Percentiles rank a stretch among this genome's conserved stretches.
phyloP scores from a whole-genome alignment of 2,329 filamentous ascomycete species.

The Penicillium polonicum region DNA sequence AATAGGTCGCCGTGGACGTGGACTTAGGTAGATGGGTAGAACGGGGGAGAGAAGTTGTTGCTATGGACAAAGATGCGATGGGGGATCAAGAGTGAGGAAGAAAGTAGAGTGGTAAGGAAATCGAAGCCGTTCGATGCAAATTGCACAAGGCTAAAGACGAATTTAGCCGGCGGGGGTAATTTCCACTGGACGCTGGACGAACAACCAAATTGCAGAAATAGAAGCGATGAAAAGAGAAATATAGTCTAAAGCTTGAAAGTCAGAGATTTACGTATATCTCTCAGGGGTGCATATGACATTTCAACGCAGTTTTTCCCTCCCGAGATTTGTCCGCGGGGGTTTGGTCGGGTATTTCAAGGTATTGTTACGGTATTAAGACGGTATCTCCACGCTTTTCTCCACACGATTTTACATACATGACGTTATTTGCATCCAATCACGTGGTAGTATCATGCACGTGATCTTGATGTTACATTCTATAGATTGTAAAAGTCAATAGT shows the following conservation, averaged over 20 bases:
- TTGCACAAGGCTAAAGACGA: neutral
- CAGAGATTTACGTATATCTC: neutral
- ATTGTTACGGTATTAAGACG: slow-evolving; percentile 10
- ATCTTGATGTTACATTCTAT: neutral
- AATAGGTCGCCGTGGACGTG: neutral
- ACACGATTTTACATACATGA: slow-evolving; percentile 10
- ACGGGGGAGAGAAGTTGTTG: neutral
- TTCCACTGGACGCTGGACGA: neutral
- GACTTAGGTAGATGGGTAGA: neutral
- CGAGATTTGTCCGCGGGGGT: slow-evolving; percentile 23
- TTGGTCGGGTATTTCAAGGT: neutral
- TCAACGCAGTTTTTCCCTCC: slow-evolving; percentile 6
- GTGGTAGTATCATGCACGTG: neutral
- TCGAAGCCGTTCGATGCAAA: slow-evolving; percentile 7
- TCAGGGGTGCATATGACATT: slow-evolving; percentile 8
- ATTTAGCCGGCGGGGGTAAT: neutral
- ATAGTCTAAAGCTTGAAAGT: neutral
- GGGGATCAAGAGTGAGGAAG: neutral
- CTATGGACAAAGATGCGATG: neutral
- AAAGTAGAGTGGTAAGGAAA: slow-evolving; percentile 4
- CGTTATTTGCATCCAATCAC: neutral
- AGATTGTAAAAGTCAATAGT: neutral
- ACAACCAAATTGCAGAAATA: neutral
- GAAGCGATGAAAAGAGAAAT: neutral
- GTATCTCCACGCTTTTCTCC: slow-evolving; percentile 26